Percentiles rank a stretch among this genome's conserved stretches.
Conservation (phyloP, 495 filamentous ascomycete genomes). For the Trypethelium eluteriae region DNA sequence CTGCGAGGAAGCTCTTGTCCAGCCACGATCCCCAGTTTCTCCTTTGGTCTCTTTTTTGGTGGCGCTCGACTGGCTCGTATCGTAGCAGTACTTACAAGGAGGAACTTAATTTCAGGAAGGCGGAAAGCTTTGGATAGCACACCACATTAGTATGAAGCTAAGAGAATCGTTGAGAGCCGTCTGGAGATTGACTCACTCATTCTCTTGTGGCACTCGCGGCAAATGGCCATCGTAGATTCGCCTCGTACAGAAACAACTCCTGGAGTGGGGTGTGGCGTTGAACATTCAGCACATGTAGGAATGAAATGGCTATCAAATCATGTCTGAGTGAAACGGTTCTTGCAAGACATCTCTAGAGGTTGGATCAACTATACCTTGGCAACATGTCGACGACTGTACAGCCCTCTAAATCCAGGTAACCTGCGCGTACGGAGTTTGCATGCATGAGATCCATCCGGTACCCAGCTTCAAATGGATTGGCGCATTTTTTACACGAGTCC, state of each 20-base stretch:
- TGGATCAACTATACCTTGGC: conserved; percentile 50
- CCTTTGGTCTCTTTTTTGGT: conserved; percentile 51
- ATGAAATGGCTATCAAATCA: conserved; percentile 56
- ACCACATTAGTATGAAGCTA: conserved; percentile 1
- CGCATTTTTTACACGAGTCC: conserved; percentile 69
- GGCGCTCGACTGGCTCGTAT: conserved; percentile 40
- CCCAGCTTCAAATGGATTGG: conserved; percentile 54
- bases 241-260: conserved; percentile 66
- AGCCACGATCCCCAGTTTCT: conserved; percentile 68
- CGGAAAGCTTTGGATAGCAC: conserved; percentile 46
- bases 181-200: conserved; percentile 49
- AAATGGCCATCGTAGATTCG: conserved; percentile 68
- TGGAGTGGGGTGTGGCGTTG: conserved; percentile 53
- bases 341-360: background rate
- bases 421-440: conserved; percentile 63
- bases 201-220: conserved; percentile 72
- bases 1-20: conserved; percentile 70
- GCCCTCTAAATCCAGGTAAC: conserved; percentile 74
- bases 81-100: conserved; percentile 55
- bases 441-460: conserved; percentile 75
- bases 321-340: background rate
- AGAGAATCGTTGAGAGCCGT: background rate
- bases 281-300: conserved; percentile 76
- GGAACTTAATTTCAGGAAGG: conserved; percentile 73
- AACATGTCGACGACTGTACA: conserved; percentile 75